Conservation (phyloP, 805 yeast species). For the Torulaspora microellipsoides region DNA sequence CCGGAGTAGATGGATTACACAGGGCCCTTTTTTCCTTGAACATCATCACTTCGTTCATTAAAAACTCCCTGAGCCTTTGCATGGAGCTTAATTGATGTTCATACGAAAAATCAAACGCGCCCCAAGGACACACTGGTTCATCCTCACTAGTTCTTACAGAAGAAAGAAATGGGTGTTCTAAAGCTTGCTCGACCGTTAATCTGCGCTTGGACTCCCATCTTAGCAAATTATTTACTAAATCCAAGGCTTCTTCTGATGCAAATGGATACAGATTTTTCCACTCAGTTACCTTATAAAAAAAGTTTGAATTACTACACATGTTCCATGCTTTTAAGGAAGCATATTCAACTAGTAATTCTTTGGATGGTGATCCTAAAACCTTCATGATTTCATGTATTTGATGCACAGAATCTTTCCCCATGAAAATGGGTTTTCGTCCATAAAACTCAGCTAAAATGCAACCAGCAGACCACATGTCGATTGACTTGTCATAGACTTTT, state of each 20-base stretch:
- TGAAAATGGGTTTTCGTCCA: constrained; percentile 73
- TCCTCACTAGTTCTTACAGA: constrained; percentile 49
- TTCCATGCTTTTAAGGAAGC: constrained; percentile 47
- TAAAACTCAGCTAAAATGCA: constrained; percentile 84
- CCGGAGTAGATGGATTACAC: constrained; percentile 7
- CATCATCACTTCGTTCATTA: constrained; percentile 49
- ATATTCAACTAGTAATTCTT: constrained; percentile 40
- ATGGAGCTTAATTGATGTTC: constrained; percentile 44
- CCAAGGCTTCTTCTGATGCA: constrained; percentile 48
- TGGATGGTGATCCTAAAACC: constrained; percentile 67
- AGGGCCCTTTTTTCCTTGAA: constrained; percentile 39
- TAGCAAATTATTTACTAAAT: constrained; percentile 51
- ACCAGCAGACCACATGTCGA: constrained; percentile 93
- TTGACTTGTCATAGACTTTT: constrained; percentile 55
- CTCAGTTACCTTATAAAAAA: constrained; percentile 38
- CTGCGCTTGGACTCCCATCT: constrained; percentile 62
- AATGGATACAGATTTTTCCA: constrained; percentile 62
- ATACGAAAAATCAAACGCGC: constrained; percentile 61
- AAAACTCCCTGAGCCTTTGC: constrained; percentile 43
- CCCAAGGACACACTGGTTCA: constrained; percentile 48
- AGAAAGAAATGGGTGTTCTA: constrained; percentile 53
- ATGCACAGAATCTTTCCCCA: constrained; percentile 66
- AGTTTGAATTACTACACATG: constrained; percentile 41
- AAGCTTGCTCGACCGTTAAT: constrained; percentile 49
- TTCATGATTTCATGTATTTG: constrained; percentile 67